Evolutionary conservation across 768 basidiomycete species (phyloP), one percentile per base, ranked within the genome.

Genomic region (Cystoderma amianthinum): DNA sequence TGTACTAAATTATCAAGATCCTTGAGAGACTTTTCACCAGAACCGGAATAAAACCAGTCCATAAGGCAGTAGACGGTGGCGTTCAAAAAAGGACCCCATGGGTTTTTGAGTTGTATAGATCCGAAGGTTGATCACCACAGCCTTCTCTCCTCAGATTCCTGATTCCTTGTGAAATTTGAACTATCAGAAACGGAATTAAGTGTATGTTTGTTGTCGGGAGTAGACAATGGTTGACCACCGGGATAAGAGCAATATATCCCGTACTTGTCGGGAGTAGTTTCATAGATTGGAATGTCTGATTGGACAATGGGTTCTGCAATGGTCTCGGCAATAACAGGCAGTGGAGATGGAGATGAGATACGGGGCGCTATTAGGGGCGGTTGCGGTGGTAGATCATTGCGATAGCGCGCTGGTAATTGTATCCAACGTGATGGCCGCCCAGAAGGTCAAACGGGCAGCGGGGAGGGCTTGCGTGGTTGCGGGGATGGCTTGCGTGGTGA

Each of bases 1-100:
- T 57, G 22, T 5, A 63, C 50, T 2, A 64, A 48, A 1, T 24
- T 3, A 15, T 57, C 32, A 0, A 62, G 30, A 5, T 60, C 51
- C 0, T 36, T 35, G 7, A 47, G 20, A 9, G 60, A 59, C 36
- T 58, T 59, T 2, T 41, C 36, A 12, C 42, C 43, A 0, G 43
- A 28, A 28, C 25, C 45, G 5, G 20, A 19, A 32, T 55, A 52
- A 18, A 50, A 51, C 25, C 25, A 28, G 9, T 38, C 25, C 47
- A 62, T 57, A 1, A 60, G 30, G 0, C 44, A 42, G 7, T 54
- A 55, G 1, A 42, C 19, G 0, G 55, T 46, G 7, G 52, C 17
- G 38, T 60, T 62, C 1, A 39, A 25, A 22, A 59, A 62, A 0
- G 53, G 55, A 12, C 39, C 42, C 42, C 7, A 36, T 36, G 16